phyloP scores from a whole-genome alignment of 371 early-diverging fungal genomes.

The Mortierella sp. region DNA sequence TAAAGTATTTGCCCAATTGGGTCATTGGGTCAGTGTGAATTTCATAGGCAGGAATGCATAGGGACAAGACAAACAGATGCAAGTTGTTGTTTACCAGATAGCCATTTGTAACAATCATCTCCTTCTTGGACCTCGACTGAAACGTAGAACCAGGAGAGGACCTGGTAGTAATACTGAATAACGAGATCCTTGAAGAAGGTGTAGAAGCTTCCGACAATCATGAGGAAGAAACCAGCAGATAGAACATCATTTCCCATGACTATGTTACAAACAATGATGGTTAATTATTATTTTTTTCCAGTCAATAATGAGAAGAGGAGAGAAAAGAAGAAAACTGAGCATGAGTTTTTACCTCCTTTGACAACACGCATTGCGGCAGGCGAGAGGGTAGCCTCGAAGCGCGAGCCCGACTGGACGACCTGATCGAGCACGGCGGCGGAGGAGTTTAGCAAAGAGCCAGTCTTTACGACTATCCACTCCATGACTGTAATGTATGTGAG shows the following conservation, averaged over 20 bases:
- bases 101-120: slow-evolving; percentile 55
- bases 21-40: too few species aligned
- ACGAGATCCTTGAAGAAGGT: slow-evolving; percentile 49
- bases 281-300: not conserved
- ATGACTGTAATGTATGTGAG: slow-evolving; percentile 6
- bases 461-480: slow-evolving; percentile 51
- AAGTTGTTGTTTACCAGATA: slow-evolving; percentile 32
- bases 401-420: slow-evolving; percentile 39
- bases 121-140: slow-evolving; percentile 56
- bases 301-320: too few species aligned
- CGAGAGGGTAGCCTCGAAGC: slow-evolving; percentile 48
- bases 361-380: slow-evolving; percentile 48
- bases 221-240: slow-evolving; percentile 56
- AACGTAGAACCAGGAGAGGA: slow-evolving; percentile 54
- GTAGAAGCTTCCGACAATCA: slow-evolving; percentile 51
- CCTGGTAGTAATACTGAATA: slow-evolving; percentile 42
- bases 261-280: not conserved
- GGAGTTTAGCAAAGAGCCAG: slow-evolving; percentile 39
- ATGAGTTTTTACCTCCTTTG: slow-evolving; percentile 29
- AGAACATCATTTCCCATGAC: slow-evolving; percentile 56
- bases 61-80: too few species aligned
- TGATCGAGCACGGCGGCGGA: slow-evolving; percentile 48
- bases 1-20: not conserved
- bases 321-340: not conserved
- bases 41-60: not conserved